Conservation (phyloP, 768 basidiomycete genomes). For the Filobasidium floriforme region DNA sequence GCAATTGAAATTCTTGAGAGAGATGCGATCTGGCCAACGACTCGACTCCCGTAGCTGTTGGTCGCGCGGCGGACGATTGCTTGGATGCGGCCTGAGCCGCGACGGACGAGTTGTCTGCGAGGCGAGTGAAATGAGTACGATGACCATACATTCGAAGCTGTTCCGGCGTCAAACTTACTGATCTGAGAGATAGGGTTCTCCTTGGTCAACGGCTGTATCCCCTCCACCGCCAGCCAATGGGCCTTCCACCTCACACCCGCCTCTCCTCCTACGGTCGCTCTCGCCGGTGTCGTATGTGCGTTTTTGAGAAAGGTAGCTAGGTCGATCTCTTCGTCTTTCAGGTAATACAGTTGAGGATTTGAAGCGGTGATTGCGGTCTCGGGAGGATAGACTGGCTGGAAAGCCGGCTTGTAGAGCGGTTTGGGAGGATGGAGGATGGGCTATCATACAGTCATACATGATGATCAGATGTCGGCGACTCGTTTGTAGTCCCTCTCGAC, state of each 20-base stretch:
- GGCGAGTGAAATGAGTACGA: background rate
- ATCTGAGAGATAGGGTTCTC: slow-evolving; percentile 63
- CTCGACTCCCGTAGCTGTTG: slow-evolving; percentile 29
- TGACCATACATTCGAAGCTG: background rate
- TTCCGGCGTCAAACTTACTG: slow-evolving; percentile 12
- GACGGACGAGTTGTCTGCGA: background rate
- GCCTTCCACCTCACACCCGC: slow-evolving; percentile 50
- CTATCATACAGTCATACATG: slow-evolving; percentile 23
- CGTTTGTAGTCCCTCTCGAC: background rate
- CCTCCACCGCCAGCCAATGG: slow-evolving; percentile 97
- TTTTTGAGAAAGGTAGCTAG: slow-evolving; percentile 78
- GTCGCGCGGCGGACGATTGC: background rate
- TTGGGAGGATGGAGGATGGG: slow-evolving; percentile 76
- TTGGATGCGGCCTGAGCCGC: slow-evolving; percentile 1
- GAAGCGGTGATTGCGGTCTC: slow-evolving; percentile 24
- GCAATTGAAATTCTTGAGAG: slow-evolving; percentile 86
- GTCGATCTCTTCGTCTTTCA: slow-evolving; percentile 96
- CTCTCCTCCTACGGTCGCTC: slow-evolving; percentile 11
- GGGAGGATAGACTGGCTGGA: slow-evolving; percentile 43
- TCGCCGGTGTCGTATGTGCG: slow-evolving; percentile 33
- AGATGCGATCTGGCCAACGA: slow-evolving; percentile 85
- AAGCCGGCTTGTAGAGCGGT: slow-evolving; percentile 51
- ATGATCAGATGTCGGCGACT: background rate
- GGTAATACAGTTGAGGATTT: slow-evolving; percentile 59
- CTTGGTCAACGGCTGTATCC: slow-evolving; percentile 90